Percentiles rank a stretch among this genome's conserved stretches.
Conservation (phyloP, 345 rosid species). For the Dipteronia dyeriana region DNA sequence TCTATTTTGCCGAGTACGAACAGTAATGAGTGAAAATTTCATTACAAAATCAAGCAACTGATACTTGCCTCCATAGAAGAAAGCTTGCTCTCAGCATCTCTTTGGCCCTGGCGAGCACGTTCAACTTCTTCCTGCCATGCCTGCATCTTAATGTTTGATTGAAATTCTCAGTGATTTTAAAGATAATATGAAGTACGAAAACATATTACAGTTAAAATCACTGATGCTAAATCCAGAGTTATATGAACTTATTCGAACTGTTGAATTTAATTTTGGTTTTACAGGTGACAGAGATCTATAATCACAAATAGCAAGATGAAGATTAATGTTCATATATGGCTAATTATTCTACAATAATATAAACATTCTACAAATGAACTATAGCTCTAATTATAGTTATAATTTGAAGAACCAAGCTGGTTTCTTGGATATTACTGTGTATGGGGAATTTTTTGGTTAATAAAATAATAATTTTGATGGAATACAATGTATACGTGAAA, state of each 20-base stretch:
- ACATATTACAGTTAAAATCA: background rate
- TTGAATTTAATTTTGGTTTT: constrained; percentile 7
- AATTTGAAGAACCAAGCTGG: background rate
- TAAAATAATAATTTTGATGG: constrained; percentile 4
- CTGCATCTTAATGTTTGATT: constrained; percentile 57
- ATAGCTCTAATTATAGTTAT: constrained; percentile 1
- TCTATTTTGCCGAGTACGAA: background rate
- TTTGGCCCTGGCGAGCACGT: constrained; percentile 92
- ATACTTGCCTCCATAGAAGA: constrained; percentile 77
- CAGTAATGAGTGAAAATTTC: background rate
- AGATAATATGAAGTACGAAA: background rate
- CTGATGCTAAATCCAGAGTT: constrained; percentile 3
- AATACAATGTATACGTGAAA: background rate
- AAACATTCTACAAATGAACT: background rate
- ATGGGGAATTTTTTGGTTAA: background rate
- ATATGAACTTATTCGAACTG: constrained; percentile 10
- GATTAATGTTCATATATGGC: background rate
- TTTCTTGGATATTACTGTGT: background rate
- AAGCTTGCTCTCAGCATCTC: constrained; percentile 94
- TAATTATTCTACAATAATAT: background rate
- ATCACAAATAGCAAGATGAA: background rate
- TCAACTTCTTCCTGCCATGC: constrained; percentile 97
- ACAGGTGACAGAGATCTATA: constrained; percentile 16
- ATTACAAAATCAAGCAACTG: constrained; percentile 16
- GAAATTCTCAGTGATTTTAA: constrained; percentile 11